These are phyloP conservation scores for Lentinula raphanica DNA, from an alignment of 768 basidiomycete species.

Conservation along the genomic window DNA sequence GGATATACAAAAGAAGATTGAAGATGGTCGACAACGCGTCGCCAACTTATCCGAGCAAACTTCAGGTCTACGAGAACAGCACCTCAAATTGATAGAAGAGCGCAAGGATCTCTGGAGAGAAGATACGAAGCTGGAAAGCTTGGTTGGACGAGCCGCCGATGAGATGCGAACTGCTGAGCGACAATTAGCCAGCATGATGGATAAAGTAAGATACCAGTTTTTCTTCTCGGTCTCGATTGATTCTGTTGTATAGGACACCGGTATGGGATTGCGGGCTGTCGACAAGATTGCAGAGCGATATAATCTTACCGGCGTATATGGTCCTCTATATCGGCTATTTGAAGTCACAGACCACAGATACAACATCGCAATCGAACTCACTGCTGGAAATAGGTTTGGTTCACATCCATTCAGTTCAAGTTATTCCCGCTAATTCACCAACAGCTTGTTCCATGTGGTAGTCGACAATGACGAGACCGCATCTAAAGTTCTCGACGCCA, in stretches of 20 bases:
- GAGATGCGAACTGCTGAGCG: conserved; percentile 82
- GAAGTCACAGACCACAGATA: conserved; percentile 84
- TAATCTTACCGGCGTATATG: conserved; percentile 79
- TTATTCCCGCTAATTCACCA: conserved; percentile 6
- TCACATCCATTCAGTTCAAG: not conserved
- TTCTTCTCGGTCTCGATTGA: not conserved
- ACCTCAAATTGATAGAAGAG: conserved; percentile 66
- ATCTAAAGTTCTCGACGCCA: conserved; percentile 82
- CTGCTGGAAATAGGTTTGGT: conserved; percentile 88
- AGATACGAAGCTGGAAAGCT: conserved; percentile 80
- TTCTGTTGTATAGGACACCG: conserved; percentile 68
- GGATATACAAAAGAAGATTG: conserved; percentile 51
- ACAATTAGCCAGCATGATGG: conserved; percentile 85
- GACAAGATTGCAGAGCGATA: conserved; percentile 77
- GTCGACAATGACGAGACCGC: conserved; percentile 97
- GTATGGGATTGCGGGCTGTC: conserved; percentile 80
- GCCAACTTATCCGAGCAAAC: conserved; percentile 61
- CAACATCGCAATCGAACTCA: conserved; percentile 89
- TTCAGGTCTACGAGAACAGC: conserved; percentile 56
- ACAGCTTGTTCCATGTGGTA: conserved; percentile 92
- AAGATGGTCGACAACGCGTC: conserved; percentile 57
- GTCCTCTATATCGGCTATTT: conserved; percentile 90
- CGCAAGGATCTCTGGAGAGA: conserved; percentile 94
- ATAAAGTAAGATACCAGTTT: conserved; percentile 58
- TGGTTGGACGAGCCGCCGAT: conserved; percentile 70